Base-by-base conservation (phyloP, 106 monocot species). In the Platanthera zijinensis region DNA sequence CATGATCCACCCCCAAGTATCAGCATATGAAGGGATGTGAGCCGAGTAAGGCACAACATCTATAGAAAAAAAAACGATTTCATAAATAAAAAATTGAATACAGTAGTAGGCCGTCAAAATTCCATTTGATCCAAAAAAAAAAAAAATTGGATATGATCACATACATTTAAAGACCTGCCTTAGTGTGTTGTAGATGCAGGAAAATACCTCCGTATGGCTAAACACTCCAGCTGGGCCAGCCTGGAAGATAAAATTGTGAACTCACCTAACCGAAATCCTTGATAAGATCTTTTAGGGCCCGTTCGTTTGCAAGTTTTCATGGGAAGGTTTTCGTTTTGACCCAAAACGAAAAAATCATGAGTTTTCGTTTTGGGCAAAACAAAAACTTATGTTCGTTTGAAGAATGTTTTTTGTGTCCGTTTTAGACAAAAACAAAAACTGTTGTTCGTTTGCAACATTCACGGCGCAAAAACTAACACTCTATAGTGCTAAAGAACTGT, bases 1-100 rank as follows among this genome's bases (percentile, higher is more conserved):
- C 85, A 86, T 84, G 59, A 81, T 59, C 85, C 89, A 89, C 74
- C 83, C 88, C 88, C 83, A 89, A 53, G 79, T 81, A 61, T 89
- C 85, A 7, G 85, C 81, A 82, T 76, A 89, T 9, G 85, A 85
- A 47, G 88, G 85, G 32, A 85, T 76, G 10, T 83, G 85, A 83
- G 88, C 83, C 32, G 88, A 78, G 49, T 89, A 89, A 39, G 85
- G 76, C 50, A 85, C 76, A 63, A 89, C 85, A 81, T 84, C 89
- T 85, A 57, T 73, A 84, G 5, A 61, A 10, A 72, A 63, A 59
- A 17, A 72, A 11, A 77, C 72, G 39, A 19, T 63, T 46, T 46
- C 52, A 2, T 12, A 25, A 52, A 10, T 28, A 52, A 10, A 45
- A 39, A 3, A 66, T 21, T 32, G 66, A 66, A 66, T 11, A 10